A percentile compares a stretch with the other conserved stretches of the same genome.
These are phyloP conservation scores for Pyricularia sp. DNA, from an alignment of 2,329 filamentous ascomycete genomes.

Conservation along the genomic window DNA sequence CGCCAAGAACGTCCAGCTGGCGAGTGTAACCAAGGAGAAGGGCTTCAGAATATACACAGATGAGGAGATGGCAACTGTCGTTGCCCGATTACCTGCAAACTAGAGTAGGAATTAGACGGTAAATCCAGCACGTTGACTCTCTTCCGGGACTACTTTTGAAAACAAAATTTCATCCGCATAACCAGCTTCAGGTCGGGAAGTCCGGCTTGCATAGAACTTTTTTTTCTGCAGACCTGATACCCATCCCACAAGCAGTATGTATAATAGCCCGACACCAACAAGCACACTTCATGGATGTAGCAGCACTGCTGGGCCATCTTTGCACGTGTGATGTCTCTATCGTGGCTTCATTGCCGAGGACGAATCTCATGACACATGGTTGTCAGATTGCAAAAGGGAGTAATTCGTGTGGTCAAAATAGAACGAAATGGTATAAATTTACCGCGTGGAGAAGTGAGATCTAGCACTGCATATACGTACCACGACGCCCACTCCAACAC, in stretches of 20 bases:
- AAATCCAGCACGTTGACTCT: background rate
- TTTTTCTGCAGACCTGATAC: background rate
- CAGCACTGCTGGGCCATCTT: background rate
- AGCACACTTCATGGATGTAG: background rate
- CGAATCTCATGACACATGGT: background rate
- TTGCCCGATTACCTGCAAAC: constrained; percentile 69
- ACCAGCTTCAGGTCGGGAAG: background rate
- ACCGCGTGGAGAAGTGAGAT: background rate
- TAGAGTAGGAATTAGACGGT: constrained; percentile 20
- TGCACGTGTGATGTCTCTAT: background rate
- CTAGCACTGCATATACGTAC: background rate
- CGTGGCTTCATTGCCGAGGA: background rate
- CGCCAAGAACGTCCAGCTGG: constrained; percentile 95
- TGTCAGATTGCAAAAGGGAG: background rate
- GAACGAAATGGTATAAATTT: background rate
- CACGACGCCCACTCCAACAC: background rate
- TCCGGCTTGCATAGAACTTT: background rate
- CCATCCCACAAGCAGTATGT: background rate
- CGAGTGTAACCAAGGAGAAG: constrained; percentile 94
- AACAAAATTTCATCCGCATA: background rate
- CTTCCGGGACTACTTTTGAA: background rate
- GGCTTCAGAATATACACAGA: constrained; percentile 98
- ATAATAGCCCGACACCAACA: background rate
- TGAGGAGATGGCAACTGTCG: constrained; percentile 90
- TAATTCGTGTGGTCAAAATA: background rate